These are phyloP conservation scores for Ascomycota sp. DNA, from an alignment of 2,329 filamentous ascomycete genomes.

Conservation along the genomic window DNA sequence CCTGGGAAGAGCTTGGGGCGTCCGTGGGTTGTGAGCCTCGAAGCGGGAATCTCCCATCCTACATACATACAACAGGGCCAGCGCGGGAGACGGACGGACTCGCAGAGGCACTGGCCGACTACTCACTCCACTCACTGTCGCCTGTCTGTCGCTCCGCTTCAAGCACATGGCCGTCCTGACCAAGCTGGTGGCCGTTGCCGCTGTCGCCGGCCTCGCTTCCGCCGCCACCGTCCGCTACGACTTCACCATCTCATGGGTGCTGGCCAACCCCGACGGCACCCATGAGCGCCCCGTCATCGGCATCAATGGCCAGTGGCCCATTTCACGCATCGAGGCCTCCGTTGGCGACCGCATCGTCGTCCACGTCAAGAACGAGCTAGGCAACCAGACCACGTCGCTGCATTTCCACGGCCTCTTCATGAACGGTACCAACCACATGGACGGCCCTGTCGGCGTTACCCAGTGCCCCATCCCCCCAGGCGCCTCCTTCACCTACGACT, in stretches of 20 bases:
- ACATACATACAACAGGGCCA: no score
- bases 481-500: slow-evolving; percentile 46
- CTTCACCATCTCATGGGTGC: slow-evolving; percentile 53
- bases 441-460: slow-evolving; percentile 44
- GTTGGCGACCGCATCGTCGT: slow-evolving; percentile 41
- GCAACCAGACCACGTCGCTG: slow-evolving; percentile 41
- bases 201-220: slow-evolving; percentile 5
- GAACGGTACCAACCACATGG: slow-evolving; percentile 49
- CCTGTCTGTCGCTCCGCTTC: not conserved
- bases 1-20: no score
- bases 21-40: no score
- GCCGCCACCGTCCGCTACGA: slow-evolving; percentile 34
- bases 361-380: slow-evolving; percentile 36
- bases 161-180: slow-evolving; percentile 4
- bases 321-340: slow-evolving; percentile 42
- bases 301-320: slow-evolving; percentile 59
- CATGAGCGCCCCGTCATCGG: slow-evolving; percentile 48
- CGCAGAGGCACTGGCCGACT: no score
- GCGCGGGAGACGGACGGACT: no score
- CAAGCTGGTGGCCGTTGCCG: slow-evolving; percentile 2
- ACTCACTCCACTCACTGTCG: not conserved
- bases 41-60: no score
- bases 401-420: slow-evolving; percentile 55
- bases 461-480: slow-evolving; percentile 49
- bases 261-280: slow-evolving; percentile 48